Evolutionary conservation across 2,329 filamentous ascomycete species (phyloP).

Genomic region (Lasiodiplodia citricola): DNA sequence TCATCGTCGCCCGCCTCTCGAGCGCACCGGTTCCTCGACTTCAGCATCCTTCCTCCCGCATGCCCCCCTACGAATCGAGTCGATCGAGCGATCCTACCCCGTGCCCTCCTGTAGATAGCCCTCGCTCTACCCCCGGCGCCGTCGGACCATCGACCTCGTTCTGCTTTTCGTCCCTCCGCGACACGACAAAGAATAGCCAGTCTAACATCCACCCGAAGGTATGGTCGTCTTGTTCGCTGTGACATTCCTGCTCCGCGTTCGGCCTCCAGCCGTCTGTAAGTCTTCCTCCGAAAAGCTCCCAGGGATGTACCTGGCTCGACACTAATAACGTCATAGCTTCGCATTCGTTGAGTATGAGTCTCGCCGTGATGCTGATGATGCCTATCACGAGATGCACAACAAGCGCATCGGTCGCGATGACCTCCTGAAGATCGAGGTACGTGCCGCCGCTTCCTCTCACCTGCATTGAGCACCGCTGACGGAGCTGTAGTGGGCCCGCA

Average conservation of each 20-base stretch:
- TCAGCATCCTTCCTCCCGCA: conserved; percentile 40
- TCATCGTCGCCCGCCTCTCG: conserved; percentile 27
- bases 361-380: conserved; percentile 96
- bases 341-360: conserved; percentile 99
- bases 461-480: conserved; percentile 30
- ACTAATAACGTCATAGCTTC: conserved; percentile 63
- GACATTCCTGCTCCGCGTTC: conserved; percentile 97
- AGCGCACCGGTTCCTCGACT: conserved; percentile 30
- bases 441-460: conserved; percentile 33
- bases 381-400: conserved; percentile 99
- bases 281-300: conserved; percentile 38
- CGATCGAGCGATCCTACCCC: conserved; percentile 44
- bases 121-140: conserved; percentile 28
- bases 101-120: conserved; percentile 37
- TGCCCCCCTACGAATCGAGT: conserved; percentile 22
- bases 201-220: conserved; percentile 68
- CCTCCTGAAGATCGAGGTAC: conserved; percentile 94
- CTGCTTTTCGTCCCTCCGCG: conserved; percentile 29
- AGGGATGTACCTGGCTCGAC: neutral
- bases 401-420: conserved; percentile 97
- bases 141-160: conserved; percentile 30
- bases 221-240: conserved; percentile 96
- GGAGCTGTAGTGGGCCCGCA: conserved; percentile 85
- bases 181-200: conserved; percentile 22
- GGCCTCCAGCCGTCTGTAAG: conserved; percentile 93